Conservation (phyloP, 2,329 filamentous ascomycete genomes). For the Purpureocillium takamizusanense region DNA sequence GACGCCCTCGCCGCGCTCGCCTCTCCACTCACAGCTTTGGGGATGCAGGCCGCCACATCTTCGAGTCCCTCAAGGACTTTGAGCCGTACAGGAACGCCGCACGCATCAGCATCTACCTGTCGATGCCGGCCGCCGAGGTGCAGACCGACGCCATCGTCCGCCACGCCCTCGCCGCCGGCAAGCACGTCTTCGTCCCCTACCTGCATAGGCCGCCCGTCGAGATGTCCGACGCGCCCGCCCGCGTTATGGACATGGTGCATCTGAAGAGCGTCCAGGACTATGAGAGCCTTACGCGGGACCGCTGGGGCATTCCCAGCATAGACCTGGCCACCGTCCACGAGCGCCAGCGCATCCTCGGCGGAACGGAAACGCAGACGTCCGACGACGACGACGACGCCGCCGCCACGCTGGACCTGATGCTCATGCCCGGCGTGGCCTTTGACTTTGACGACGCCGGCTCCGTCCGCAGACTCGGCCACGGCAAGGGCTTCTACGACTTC, state of each 20-base stretch:
- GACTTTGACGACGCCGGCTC: conserved; percentile 48
- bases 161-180: conserved; percentile 67
- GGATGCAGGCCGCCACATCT: conserved; percentile 55
- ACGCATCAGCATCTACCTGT: conserved; percentile 78
- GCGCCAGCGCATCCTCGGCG: conserved; percentile 67
- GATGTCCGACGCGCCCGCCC: conserved; percentile 42
- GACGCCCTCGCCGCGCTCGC: neutral
- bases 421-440: conserved; percentile 91
- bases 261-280: conserved; percentile 69
- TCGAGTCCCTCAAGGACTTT: conserved; percentile 55
- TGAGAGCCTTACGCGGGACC: conserved; percentile 64
- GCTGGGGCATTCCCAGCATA: conserved; percentile 92
- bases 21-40: neutral
- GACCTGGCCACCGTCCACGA: conserved; percentile 52
- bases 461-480: conserved; percentile 77
- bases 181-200: conserved; percentile 87
- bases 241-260: conserved; percentile 91
- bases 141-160: conserved; percentile 76
- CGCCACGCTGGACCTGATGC: conserved; percentile 62
- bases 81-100: conserved; percentile 67
- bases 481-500: conserved; percentile 94
- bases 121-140: conserved; percentile 83
- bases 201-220: conserved; percentile 54
- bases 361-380: conserved; percentile 35
- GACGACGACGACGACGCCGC: conserved; percentile 26